A percentile compares a stretch with the other conserved stretches of the same genome.
phyloP scores from a whole-genome alignment of 1,139 yeast genomes.

The Yamadazyma conglobata region DNA sequence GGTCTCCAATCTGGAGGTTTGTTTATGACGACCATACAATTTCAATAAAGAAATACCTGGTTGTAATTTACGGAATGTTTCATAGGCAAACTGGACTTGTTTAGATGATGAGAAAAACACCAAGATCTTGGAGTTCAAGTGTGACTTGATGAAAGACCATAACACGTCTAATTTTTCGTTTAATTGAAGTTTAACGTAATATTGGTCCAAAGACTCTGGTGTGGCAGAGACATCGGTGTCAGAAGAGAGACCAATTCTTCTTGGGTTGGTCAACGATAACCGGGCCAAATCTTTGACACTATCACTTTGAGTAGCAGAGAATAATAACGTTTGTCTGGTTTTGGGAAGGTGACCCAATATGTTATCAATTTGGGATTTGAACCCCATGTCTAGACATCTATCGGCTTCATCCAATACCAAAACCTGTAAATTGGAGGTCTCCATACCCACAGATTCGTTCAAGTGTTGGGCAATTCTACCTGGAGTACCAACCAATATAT shows the following conservation, averaged over 20 bases:
- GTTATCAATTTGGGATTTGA: conserved; percentile 81
- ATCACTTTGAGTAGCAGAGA: conserved; percentile 92
- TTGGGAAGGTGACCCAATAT: conserved; percentile 81
- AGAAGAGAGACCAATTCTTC: conserved; percentile 62
- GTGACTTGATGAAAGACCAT: conserved; percentile 89
- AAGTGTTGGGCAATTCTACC: conserved; percentile 92
- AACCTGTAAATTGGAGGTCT: conserved; percentile 72
- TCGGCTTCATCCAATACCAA: conserved; percentile 95
- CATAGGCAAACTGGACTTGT: conserved; percentile 92
- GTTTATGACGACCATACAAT: conserved; percentile 93
- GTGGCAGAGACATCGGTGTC: conserved; percentile 54
- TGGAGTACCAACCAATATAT: conserved; percentile 92
- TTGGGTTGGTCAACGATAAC: conserved; percentile 76
- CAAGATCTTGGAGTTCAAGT: conserved; percentile 76
- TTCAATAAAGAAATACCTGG: conserved; percentile 95
- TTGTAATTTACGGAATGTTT: conserved; percentile 83
- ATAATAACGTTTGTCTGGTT: conserved; percentile 81
- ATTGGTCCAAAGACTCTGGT: conserved; percentile 83
- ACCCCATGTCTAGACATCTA: conserved; percentile 95
- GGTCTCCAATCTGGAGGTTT: conserved; percentile 87
- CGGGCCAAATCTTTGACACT: conserved; percentile 86
- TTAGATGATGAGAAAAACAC: conserved; percentile 91
- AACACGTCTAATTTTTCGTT: conserved; percentile 81
- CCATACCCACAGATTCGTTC: conserved; percentile 89
- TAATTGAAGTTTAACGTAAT: conserved; percentile 65